phyloP scores from a whole-genome alignment of 129 eudicot genomes.

The Flaveria sonorensis region DNA sequence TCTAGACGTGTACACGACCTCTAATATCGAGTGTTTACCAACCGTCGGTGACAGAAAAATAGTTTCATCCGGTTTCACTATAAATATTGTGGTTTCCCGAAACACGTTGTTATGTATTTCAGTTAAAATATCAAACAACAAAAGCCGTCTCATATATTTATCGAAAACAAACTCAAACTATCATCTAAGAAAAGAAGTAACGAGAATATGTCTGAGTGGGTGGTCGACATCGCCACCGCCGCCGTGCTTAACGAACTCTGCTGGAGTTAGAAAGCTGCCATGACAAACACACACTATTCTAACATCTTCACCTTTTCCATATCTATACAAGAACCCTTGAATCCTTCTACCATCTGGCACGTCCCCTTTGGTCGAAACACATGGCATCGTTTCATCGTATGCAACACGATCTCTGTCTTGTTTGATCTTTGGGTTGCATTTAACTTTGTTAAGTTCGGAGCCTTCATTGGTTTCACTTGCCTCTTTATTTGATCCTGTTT shows the following conservation, averaged over 20 bases:
- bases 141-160: not conserved
- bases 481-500: conserved; percentile 24
- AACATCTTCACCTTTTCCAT: conserved; percentile 56
- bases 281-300: conserved; percentile 81
- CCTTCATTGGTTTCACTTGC: not conserved
- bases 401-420: not conserved
- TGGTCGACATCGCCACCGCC: conserved; percentile 66
- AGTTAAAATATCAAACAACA: not conserved
- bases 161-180: not conserved
- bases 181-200: conserved; percentile 40
- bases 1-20: too few relatives aligned
- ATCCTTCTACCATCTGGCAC: conserved; percentile 57
- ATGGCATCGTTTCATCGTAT: conserved; percentile 46
- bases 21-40: too few relatives aligned
- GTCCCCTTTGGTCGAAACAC: conserved; percentile 50
- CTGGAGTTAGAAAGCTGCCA: conserved; percentile 63
- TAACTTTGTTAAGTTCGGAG: conserved; percentile 15
- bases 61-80: too few relatives aligned
- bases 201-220: conserved; percentile 59
- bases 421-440: conserved; percentile 13
- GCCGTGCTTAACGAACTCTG: conserved; percentile 76
- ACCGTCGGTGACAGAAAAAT: too few relatives aligned
- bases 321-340: conserved; percentile 62
- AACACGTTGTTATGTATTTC: too few relatives aligned
- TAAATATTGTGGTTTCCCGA: too few relatives aligned